A percentile compares a stretch with the other conserved stretches of the same genome.
Conservation (phyloP, 2,329 filamentous ascomycete species). For the Verticillium longisporum region DNA sequence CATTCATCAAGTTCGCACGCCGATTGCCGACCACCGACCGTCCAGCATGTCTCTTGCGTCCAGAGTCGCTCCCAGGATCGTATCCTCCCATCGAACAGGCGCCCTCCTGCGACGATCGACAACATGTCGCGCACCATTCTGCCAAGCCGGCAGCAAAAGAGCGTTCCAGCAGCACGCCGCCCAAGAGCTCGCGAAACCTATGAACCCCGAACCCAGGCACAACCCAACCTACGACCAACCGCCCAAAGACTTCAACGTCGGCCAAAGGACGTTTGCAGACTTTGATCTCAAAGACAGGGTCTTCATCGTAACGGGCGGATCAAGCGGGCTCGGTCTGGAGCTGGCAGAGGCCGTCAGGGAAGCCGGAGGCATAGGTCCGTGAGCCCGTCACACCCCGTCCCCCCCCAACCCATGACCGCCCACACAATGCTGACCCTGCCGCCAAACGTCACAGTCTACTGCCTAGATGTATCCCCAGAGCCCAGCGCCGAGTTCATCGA, state of each 20-base stretch:
- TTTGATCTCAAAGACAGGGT: constrained; percentile 64
- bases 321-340: constrained; percentile 64
- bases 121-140: neutral
- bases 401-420: neutral
- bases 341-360: constrained; percentile 69
- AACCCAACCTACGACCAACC: constrained; percentile 16
- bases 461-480: constrained; percentile 43
- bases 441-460: constrained; percentile 37
- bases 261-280: constrained; percentile 47
- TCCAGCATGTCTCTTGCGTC: neutral
- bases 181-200: constrained; percentile 8
- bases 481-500: constrained; percentile 52
- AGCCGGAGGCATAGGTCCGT: constrained; percentile 59
- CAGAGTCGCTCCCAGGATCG: neutral
- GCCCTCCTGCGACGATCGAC: neutral
- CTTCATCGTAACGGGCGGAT: constrained; percentile 65
- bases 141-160: neutral
- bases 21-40: neutral
- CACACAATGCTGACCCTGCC: neutral
- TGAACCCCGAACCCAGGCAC: constrained; percentile 17
- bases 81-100: neutral
- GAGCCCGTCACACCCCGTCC: constrained; percentile 3
- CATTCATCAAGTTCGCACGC: neutral
- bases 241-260: constrained; percentile 16
- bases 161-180: neutral